Base-by-base conservation (phyloP, 176 grass and related monocot genomes). In the Triticum monococcum region DNA sequence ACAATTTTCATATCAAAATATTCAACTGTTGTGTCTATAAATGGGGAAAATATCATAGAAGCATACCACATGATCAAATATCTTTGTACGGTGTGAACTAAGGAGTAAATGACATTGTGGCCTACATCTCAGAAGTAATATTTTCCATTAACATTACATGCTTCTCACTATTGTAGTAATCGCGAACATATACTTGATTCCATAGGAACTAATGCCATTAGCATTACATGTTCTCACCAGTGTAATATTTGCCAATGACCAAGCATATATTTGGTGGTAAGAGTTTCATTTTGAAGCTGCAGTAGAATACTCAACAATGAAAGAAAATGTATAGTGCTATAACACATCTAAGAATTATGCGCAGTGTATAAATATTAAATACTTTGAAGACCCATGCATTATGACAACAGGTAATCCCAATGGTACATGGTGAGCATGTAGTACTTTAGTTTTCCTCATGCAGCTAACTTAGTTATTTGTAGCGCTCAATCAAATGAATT, bases 261-360 rank as follows among this genome's bases (percentile, higher is more conserved):
- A 23, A 45, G 52, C n/a, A 71, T 64, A 71, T 64, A 3, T 64
- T 1, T 37, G 20, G 20, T 52, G 22, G 72, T 50, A 80, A 28
- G 65, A 65, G 43, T 72, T 89, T 9, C 32, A 28, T 75, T 56
- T 89, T 80, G 61, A 81, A 16, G 50, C 26, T 81, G 37, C 28
- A 75, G 2, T 60, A n/a, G 46, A 76, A 37, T 72, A 43, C 7
- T 75, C 41, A 50, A 28, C 20, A 45, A 77, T 22, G 63, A 62
- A 60, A 78, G 24, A 26, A 82, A 28, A 83, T 83, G 33, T 45
- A 36, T 26, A 48, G 18, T 60, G 24, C 48, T 62, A 36, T 26
- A 46, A 22, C 25, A 62, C 22, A 13, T 62, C 26, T 60, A 61
- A 45, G 36, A 70, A 60, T 22, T 64, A 79, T 73, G 13, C 7